Conservation (phyloP, 768 basidiomycete species). For the Mrakia frigida region DNA sequence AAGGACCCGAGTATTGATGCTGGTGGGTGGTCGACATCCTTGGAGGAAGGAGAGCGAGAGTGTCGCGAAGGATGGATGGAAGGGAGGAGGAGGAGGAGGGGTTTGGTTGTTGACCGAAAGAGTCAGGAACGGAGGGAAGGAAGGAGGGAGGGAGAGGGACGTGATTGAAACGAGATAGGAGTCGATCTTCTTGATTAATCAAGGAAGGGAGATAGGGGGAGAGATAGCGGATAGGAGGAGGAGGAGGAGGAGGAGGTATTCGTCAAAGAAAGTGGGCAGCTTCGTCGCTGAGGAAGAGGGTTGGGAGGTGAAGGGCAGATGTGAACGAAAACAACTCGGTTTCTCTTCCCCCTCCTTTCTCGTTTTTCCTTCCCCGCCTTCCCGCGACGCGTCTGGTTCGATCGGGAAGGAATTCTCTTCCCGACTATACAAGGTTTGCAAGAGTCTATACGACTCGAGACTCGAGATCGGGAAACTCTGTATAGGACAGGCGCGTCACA, state of each 20-base stretch:
- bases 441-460: too few species aligned
- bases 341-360: too few species aligned
- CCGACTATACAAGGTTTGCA: too few species aligned
- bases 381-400: too few species aligned
- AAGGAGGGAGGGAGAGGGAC: not conserved
- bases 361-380: too few species aligned
- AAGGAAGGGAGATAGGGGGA: not conserved
- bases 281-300: not conserved
- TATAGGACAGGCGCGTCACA: too few species aligned
- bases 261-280: not conserved
- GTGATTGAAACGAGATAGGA: not conserved
- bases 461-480: too few species aligned
- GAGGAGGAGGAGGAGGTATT: not conserved
- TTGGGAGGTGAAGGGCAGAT: not conserved
- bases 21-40: not conserved
- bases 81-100: not conserved
- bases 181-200: too few species aligned
- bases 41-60: not conserved
- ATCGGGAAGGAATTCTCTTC: too few species aligned
- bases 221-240: not conserved
- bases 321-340: not conserved
- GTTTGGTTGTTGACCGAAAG: too few species aligned
- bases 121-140: not conserved
- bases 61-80: too few species aligned
- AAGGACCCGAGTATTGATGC: not conserved